These are phyloP conservation scores for Musa troglodytarum DNA, from an alignment of 176 grass and related monocot species.

Conservation along the genomic window DNA sequence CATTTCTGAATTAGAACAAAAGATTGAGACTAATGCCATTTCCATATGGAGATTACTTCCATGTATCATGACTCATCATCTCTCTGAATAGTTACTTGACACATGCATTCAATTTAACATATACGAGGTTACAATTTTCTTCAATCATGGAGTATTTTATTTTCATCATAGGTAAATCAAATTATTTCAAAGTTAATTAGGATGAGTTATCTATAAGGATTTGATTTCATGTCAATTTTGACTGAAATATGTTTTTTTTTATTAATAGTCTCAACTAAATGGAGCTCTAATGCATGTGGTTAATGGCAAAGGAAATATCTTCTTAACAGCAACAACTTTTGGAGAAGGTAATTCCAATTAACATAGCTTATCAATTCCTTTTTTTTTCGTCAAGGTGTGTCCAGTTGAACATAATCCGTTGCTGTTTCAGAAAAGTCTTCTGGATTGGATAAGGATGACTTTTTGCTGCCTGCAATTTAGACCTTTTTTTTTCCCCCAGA, in stretches of 20 bases:
- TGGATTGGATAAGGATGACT: background rate
- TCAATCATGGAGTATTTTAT: background rate
- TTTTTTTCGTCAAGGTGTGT: background rate
- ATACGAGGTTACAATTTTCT: background rate
- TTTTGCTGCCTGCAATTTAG: background rate
- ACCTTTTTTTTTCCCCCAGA: background rate
- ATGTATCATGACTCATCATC: background rate
- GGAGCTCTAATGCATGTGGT: slow-evolving; percentile 19
- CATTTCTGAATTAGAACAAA: background rate
- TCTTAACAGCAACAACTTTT: slow-evolving; percentile 11
- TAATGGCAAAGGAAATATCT: slow-evolving; percentile 15
- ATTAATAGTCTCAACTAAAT: slow-evolving; percentile 1
- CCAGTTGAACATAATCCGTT: background rate
- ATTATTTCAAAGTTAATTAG: background rate
- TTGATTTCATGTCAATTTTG: background rate
- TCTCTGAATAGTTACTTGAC: background rate
- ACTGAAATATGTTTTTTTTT: background rate
- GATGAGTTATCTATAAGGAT: background rate
- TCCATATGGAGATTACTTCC: background rate
- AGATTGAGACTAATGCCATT: background rate
- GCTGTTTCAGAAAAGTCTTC: background rate
- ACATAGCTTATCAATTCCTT: background rate
- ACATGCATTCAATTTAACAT: background rate
- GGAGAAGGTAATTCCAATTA: slow-evolving; percentile 17
- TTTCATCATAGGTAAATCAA: background rate